Percentiles rank a stretch among this genome's conserved stretches.
These are phyloP conservation scores for Hemileia vastatrix DNA, from an alignment of 1,284 basidiomycete species.

Conservation along the genomic window DNA sequence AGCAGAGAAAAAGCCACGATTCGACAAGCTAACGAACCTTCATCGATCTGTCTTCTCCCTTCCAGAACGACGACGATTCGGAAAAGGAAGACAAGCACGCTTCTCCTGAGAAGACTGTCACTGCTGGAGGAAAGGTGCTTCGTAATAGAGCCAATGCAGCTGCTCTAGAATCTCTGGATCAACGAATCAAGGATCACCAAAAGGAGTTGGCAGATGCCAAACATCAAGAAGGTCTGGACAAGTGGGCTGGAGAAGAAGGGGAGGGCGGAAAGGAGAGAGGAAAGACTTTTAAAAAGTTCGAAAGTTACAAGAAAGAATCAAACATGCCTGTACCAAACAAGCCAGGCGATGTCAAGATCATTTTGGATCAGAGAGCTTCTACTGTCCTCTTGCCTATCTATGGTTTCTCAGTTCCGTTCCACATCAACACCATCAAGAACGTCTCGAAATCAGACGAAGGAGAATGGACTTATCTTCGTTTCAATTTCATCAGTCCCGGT, in stretches of 20 bases:
- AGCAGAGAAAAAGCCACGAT: neutral
- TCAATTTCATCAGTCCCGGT: constrained; percentile 98
- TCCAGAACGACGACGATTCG: constrained; percentile 6
- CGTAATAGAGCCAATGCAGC: constrained; percentile 78
- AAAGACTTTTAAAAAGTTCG: constrained; percentile 88
- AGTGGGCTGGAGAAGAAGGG: constrained; percentile 56
- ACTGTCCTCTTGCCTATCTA: constrained; percentile 86
- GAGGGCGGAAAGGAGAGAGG: constrained; percentile 49
- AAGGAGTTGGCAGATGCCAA: constrained; percentile 66
- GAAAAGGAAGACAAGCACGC: constrained; percentile 35
- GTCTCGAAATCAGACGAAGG: constrained; percentile 95
- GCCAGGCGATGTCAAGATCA: constrained; percentile 55
- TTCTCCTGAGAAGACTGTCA: constrained; percentile 30
- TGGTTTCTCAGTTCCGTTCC: constrained; percentile 92
- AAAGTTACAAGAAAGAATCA: constrained; percentile 90
- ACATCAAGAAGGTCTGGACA: constrained; percentile 70
- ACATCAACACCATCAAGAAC: constrained; percentile 98
- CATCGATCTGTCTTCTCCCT: neutral
- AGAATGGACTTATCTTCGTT: constrained; percentile 83
- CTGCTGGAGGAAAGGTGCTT: constrained; percentile 38
- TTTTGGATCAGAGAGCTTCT: constrained; percentile 78
- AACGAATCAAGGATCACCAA: constrained; percentile 80
- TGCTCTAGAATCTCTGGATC: constrained; percentile 63
- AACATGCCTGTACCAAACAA: constrained; percentile 69
- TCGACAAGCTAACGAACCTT: neutral